Evolutionary conservation across 2,329 filamentous ascomycete species (phyloP), one percentile per base, ranked within the genome.

Genomic region (Emmonsiellopsis sp.): DNA sequence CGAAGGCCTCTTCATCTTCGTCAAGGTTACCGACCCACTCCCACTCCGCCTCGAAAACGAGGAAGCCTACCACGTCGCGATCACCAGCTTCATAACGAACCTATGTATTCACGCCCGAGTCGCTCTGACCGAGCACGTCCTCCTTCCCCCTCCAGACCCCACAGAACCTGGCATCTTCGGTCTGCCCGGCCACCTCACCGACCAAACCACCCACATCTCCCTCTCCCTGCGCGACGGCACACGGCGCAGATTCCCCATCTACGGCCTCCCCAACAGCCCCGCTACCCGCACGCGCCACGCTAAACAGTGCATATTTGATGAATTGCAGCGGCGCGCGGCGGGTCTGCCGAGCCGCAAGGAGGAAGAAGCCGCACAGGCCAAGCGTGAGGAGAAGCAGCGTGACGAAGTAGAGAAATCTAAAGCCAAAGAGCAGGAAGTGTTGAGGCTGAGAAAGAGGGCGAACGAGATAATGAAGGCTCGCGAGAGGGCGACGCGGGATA

Each of bases 141-240:
- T 50, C 5, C 9, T 13, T 9, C 48, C 16, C 8, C 3, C 48
- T 16, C 8, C 20, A 26, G 20, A 26, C 5, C 20, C 20, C 20
- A 26, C 3, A 1, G 3, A 4, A 4, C 20, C 20, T 26, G 5
- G 32, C 0, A 0, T 1, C 7, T 8, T 40, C 20, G 3, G 20
- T 20, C 37, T 44, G 10, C 15, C 11, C 31, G 4, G 15, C 9
- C 50, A 52, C 37, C 37, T 52, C 34, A 26, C 32, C 11, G 37
- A 43, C n/a, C 16, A 52, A 5, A 52, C 37, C 44, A 52, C 13
- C 37, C 20, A 26, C 9, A n/a, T n/a, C 16, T 45, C 50, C 26
- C 7, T 48, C 45, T 26, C 45, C 9, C 45, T 48, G 7, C 20
- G 45, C 16, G 45, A 48, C 31, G 20, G 45, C 45, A 48, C n/a